A percentile compares a stretch with the other conserved stretches of the same genome.
Evolutionary conservation across 2,329 filamentous ascomycete species (phyloP).

Genomic region (Aspergillus fumigatiaffinis): DNA sequence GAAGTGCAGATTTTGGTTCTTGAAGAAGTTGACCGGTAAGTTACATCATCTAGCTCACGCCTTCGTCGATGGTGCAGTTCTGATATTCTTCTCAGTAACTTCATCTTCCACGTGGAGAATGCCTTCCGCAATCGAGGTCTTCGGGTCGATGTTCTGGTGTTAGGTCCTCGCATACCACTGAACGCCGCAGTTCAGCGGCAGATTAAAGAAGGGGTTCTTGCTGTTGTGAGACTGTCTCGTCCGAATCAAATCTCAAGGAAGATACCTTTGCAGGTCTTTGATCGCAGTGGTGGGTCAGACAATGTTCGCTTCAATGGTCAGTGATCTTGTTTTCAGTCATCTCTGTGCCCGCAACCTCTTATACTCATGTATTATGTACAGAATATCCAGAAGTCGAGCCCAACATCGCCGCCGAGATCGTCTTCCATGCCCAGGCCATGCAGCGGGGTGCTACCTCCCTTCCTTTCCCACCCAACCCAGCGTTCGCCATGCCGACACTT

Average conservation of each 20-base stretch:
- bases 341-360: neutral
- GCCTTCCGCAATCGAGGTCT: conserved; percentile 69
- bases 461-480: conserved; percentile 35
- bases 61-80: conserved; percentile 3
- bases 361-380: conserved; percentile 19
- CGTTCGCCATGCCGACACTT: conserved; percentile 34
- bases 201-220: conserved; percentile 82
- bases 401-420: conserved; percentile 72
- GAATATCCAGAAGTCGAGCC: conserved; percentile 84
- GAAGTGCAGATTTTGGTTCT: conserved; percentile 85
- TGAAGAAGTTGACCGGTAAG: conserved; percentile 64
- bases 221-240: conserved; percentile 72
- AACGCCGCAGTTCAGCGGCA: conserved; percentile 78
- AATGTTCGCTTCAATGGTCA: conserved; percentile 73
- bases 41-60: neutral
- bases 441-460: conserved; percentile 33
- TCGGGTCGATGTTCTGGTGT: conserved; percentile 71
- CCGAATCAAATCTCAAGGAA: conserved; percentile 66
- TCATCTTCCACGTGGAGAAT: conserved; percentile 76
- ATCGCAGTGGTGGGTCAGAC: conserved; percentile 67
- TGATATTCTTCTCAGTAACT: conserved; percentile 53
- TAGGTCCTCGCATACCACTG: conserved; percentile 72
- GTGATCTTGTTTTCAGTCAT: conserved; percentile 11
- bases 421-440: conserved; percentile 55
- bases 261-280: conserved; percentile 80